Evolutionary conservation across 352 stramenopile species (phyloP).

Genomic region (Phytophthora boehmeriae): DNA sequence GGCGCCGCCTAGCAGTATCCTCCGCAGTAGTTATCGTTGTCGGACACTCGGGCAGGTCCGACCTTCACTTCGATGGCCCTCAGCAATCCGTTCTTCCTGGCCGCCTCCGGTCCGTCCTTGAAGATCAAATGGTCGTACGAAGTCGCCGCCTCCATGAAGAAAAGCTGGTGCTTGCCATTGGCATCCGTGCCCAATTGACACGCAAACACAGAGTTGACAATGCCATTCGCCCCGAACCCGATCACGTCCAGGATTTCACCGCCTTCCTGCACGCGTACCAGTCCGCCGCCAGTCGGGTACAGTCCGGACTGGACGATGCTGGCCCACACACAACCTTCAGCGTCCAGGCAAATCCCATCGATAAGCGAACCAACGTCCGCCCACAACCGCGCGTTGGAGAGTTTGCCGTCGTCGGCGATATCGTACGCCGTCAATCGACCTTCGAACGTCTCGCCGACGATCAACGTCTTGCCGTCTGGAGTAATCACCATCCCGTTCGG

Average conservation of each 20-base stretch:
- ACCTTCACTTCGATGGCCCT: slow-evolving; percentile 59
- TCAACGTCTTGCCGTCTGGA: slow-evolving; percentile 72
- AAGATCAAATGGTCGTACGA: slow-evolving; percentile 49
- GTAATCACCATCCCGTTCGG: slow-evolving; percentile 78
- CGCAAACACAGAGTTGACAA: slow-evolving; percentile 57
- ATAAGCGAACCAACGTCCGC: slow-evolving; percentile 49
- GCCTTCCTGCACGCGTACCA: slow-evolving; percentile 61
- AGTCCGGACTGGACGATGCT: slow-evolving; percentile 60
- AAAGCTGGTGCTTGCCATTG: slow-evolving; percentile 55
- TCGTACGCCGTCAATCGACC: slow-evolving; percentile 65
- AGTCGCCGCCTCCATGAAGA: slow-evolving; percentile 58
- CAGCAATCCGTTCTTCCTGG: slow-evolving; percentile 46
- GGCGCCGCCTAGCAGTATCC: slow-evolving; percentile 53
- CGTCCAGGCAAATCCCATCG: slow-evolving; percentile 71
- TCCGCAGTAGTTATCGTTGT: slow-evolving; percentile 54
- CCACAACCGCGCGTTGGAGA: slow-evolving; percentile 60
- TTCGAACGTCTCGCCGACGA: slow-evolving; percentile 68
- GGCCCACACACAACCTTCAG: slow-evolving; percentile 69
- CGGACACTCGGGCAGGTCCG: slow-evolving; percentile 43
- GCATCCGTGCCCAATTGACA: slow-evolving; percentile 66
- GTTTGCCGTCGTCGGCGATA: slow-evolving; percentile 50
- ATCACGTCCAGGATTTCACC: slow-evolving; percentile 56
- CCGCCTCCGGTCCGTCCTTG: slow-evolving; percentile 37
- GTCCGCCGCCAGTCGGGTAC: slow-evolving; percentile 49
- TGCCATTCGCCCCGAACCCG: slow-evolving; percentile 67